Conservation (phyloP, 192 early-diverging fungal genomes). For the Phlyctochytrium arcticum region DNA sequence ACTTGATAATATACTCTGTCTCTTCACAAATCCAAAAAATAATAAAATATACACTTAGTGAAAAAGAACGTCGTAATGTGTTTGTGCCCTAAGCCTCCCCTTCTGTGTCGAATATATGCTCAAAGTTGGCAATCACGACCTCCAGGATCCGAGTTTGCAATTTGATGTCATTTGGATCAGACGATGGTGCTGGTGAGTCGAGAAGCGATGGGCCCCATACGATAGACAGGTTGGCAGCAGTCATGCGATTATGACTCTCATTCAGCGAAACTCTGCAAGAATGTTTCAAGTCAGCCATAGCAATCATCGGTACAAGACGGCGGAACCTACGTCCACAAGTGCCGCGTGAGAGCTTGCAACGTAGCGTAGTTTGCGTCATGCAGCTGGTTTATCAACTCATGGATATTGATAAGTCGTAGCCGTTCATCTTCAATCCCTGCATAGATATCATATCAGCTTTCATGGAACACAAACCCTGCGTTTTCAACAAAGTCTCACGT, state of each 20-base stretch:
- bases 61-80: background rate
- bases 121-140: slow-evolving; percentile 58
- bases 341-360: slow-evolving; percentile 71
- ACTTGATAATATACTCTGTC: too few species aligned
- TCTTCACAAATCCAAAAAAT: too few species aligned
- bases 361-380: slow-evolving; percentile 81
- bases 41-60: background rate
- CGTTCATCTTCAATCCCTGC: slow-evolving; percentile 63
- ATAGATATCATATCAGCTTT: background rate
- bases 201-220: slow-evolving; percentile 93
- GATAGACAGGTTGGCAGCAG: slow-evolving; percentile 76
- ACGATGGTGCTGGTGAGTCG: slow-evolving; percentile 34
- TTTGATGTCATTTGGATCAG: slow-evolving; percentile 55
- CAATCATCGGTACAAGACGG: background rate
- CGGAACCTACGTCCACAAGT: slow-evolving; percentile 68
- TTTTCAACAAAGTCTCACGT: slow-evolving; percentile 36
- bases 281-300: slow-evolving; percentile 4
- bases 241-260: slow-evolving; percentile 85
- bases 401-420: slow-evolving; percentile 59
- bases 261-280: slow-evolving; percentile 65
- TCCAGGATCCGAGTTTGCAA: slow-evolving; percentile 63
- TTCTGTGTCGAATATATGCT: slow-evolving; percentile 60
- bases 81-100: background rate
- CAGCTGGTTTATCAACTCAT: slow-evolving; percentile 70
- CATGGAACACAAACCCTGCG: background rate